Evolutionary conservation across 345 rosid genomes (phyloP).

Genomic region (Citrus medica): DNA sequence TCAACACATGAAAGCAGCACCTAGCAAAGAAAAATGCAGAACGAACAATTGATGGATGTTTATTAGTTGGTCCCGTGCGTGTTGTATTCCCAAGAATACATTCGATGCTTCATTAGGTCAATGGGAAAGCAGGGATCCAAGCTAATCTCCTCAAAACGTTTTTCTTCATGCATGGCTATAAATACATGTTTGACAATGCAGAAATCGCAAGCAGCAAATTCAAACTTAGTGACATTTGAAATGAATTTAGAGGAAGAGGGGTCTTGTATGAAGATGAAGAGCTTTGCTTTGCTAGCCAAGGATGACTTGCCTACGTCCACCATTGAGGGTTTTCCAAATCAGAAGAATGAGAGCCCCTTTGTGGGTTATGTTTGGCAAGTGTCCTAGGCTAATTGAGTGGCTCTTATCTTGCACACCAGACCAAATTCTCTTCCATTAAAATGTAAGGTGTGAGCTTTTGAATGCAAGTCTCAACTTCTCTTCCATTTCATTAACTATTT

Average conservation of each 20-base stretch:
- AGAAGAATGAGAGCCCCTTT: neutral
- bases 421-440: slow-evolving; percentile 24
- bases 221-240: neutral
- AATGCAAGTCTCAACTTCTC: neutral
- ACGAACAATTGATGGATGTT: too few relatives aligned
- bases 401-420: slow-evolving; percentile 36
- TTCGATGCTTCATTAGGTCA: slow-evolving; percentile 2
- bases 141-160: neutral
- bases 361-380: slow-evolving; percentile 25
- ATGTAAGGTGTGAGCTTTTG: neutral
- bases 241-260: slow-evolving; percentile 22
- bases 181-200: slow-evolving; percentile 5
- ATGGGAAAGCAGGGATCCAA: neutral
- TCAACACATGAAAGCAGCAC: slow-evolving; percentile 11
- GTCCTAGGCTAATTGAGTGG: slow-evolving; percentile 33
- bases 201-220: neutral
- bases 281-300: slow-evolving; percentile 47
- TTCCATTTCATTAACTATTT: neutral
- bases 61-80: neutral
- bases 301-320: slow-evolving; percentile 54
- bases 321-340: neutral
- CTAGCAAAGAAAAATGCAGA: too few relatives aligned
- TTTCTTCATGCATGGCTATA: slow-evolving; percentile 15
- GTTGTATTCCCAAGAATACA: slow-evolving; percentile 7
- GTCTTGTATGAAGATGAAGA: slow-evolving; percentile 48